Base-by-base conservation (phyloP, 1,284 basidiomycete genomes). In the Tylopilus sp. region DNA sequence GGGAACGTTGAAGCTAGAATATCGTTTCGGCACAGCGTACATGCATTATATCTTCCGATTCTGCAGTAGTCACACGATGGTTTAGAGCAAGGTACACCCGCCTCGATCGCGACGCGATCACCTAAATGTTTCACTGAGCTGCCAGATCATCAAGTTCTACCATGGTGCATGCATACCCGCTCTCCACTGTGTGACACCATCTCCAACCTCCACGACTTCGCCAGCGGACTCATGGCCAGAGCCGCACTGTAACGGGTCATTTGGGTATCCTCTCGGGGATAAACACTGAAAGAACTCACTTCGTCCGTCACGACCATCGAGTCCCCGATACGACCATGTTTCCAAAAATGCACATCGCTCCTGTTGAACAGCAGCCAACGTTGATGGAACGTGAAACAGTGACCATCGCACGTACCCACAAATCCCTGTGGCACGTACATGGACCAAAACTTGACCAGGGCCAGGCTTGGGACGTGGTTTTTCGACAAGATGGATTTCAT, bases 211-310 rank as follows among this genome's bases (percentile, higher is more conserved):
- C 34, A 77, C 68, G 11, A 83, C 73, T 60, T 83, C 78, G 18
- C 81, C 81, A 34, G 82, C 81, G 49, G 81, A 83, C 62, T 84
- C 82, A 51, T 83, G 81, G 26, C 81, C 81, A 43, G 80, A 79
- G 37, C 80, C 80, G 48, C 80, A 82, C 80, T 81, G 7, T 26
- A 48, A 9, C 1, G 52, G 17, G 33, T 49, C 44, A 26, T 36
- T 36, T 26, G n/a, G 11, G 46, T 15, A n/a, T 7, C 35, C 28
- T 38, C 28, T n/a, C n/a, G 18, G 14, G 9, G 18, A 38, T 20
- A 18, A 20, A 11, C 20, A 28, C 14, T 8, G 20, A 39, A 21
- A 8, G n/a, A 24, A 48, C 40, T 50, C 53, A 78, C 79, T 67
- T 82, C 80, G 52, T 82, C 81, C 24, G 75, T 77, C 30, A 83